These are phyloP conservation scores for Ustulina deusta DNA, from an alignment of 2,329 filamentous ascomycete genomes.

Conservation along the genomic window DNA sequence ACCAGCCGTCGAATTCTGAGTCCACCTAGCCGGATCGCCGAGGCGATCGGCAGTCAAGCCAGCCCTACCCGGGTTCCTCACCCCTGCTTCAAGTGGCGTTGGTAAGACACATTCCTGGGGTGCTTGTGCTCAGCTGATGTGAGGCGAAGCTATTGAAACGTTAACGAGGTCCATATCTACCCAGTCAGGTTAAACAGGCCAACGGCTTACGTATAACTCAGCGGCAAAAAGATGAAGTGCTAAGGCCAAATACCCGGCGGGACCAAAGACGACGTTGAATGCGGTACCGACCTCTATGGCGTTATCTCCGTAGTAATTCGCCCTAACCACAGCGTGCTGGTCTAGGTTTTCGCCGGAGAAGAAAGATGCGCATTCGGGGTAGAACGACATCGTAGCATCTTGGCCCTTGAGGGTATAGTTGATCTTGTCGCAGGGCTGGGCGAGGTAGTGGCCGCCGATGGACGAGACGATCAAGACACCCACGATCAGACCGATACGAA, in stretches of 20 bases:
- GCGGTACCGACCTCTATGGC: conserved; percentile 55
- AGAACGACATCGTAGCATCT: conserved; percentile 51
- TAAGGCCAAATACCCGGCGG: conserved; percentile 65
- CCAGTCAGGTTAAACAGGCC: background rate
- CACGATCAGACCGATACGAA: conserved; percentile 61
- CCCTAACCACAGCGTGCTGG: conserved; percentile 50
- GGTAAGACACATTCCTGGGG: conserved; percentile 59
- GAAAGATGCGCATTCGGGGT: conserved; percentile 60
- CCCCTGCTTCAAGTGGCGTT: conserved; percentile 60
- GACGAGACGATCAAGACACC: conserved; percentile 39
- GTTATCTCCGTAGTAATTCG: conserved; percentile 49
- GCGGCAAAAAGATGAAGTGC: conserved; percentile 62
- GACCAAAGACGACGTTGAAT: conserved; percentile 63
- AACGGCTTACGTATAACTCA: conserved; percentile 60
- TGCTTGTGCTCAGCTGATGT: conserved; percentile 60
- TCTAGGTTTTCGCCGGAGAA: conserved; percentile 48
- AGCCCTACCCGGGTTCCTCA: conserved; percentile 55
- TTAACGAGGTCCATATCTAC: background rate
- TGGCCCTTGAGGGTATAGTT: conserved; percentile 53
- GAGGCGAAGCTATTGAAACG: conserved; percentile 42
- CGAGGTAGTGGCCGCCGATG: conserved; percentile 43
- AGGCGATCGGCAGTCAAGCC: conserved; percentile 54
- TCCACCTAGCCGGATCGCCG: conserved; percentile 49
- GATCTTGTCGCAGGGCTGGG: conserved; percentile 62
- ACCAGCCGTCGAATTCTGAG: background rate